A percentile compares a stretch with the other conserved stretches of the same genome.
Evolutionary conservation across 305 asterid species (phyloP).

Genomic region (Fraxinus baroniana): DNA sequence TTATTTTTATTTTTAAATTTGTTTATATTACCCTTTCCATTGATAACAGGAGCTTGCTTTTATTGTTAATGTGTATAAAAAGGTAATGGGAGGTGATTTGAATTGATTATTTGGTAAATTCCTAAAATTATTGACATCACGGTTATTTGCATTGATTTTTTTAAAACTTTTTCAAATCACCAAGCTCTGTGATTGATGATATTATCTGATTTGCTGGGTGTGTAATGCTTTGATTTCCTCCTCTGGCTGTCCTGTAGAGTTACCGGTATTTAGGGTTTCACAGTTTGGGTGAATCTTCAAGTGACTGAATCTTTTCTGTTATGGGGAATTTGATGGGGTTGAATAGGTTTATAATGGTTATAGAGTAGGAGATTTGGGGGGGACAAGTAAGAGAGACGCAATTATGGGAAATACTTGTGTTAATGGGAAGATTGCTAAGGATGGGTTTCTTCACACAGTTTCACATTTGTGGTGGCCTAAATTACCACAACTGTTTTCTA

Average conservation of each 20-base stretch:
- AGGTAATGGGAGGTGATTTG: not conserved
- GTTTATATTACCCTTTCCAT: not conserved
- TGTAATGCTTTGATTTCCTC: not conserved
- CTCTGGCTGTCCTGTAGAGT: not conserved
- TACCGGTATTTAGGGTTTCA: not conserved
- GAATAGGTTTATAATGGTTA: not conserved
- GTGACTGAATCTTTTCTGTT: not conserved
- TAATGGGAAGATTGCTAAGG: conserved; percentile 26
- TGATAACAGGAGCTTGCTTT: conserved; percentile 9
- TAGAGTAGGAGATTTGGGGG: not conserved
- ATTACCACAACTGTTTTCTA: conserved; percentile 26
- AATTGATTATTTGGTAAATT: conserved; percentile 1
- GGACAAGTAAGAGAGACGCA: conserved; percentile 13
- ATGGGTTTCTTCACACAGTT: conserved; percentile 32
- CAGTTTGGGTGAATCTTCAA: not conserved
- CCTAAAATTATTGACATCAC: not conserved
- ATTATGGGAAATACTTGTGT: conserved; percentile 53
- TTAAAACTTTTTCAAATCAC: not conserved
- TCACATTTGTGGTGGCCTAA: conserved; percentile 33
- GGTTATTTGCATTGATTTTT: not conserved
- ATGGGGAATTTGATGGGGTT: not conserved
- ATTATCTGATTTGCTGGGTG: not conserved
- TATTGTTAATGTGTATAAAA: not conserved
- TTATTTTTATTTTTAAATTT: not conserved
- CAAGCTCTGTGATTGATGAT: not conserved